Conservation (phyloP, 768 basidiomycete species). For the Termitomyces sp. region DNA sequence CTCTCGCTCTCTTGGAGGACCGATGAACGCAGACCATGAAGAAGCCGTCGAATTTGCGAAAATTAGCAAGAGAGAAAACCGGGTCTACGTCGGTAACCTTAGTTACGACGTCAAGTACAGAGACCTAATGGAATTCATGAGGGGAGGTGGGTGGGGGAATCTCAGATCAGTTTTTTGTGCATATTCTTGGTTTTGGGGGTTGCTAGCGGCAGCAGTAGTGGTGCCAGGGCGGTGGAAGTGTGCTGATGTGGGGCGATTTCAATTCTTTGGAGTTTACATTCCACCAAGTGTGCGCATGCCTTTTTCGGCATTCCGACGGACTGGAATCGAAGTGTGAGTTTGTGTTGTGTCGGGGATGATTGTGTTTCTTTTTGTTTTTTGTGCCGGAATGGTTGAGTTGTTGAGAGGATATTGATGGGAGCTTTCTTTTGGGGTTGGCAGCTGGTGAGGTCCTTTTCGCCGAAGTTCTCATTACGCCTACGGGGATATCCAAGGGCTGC, state of each 20-base stretch:
- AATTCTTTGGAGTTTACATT: slow-evolving; percentile 19
- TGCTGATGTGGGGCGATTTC: slow-evolving; percentile 14
- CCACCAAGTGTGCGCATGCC: slow-evolving; percentile 14
- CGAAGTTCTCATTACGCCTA: slow-evolving; percentile 97
- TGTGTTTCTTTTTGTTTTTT: slow-evolving; percentile 32
- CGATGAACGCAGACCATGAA: slow-evolving; percentile 88
- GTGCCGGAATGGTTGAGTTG: slow-evolving; percentile 57
- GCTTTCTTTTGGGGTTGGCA: slow-evolving; percentile 86
- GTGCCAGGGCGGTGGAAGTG: slow-evolving; percentile 19
- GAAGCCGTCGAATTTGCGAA: slow-evolving; percentile 96
- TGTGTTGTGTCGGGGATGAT: slow-evolving; percentile 29
- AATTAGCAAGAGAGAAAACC: slow-evolving; percentile 95
- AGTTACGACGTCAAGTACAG: slow-evolving; percentile 98
- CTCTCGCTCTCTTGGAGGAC: slow-evolving; percentile 78
- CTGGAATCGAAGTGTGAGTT: slow-evolving; percentile 34
- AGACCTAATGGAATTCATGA: slow-evolving; percentile 99
- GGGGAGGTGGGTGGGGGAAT: slow-evolving; percentile 98
- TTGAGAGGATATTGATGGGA: slow-evolving; percentile 91
- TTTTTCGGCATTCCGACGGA: slow-evolving; percentile 24
- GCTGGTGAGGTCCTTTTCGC: slow-evolving; percentile 99
- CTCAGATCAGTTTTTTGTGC: slow-evolving; percentile 53
- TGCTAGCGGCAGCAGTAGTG: slow-evolving; percentile 29
- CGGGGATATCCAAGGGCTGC: slow-evolving; percentile 97
- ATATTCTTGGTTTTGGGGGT: slow-evolving; percentile 27
- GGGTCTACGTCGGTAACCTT: slow-evolving; percentile 98